These are phyloP conservation scores for Tuber umbilicatum DNA, from an alignment of 495 filamentous ascomycete species.

Conservation along the genomic window DNA sequence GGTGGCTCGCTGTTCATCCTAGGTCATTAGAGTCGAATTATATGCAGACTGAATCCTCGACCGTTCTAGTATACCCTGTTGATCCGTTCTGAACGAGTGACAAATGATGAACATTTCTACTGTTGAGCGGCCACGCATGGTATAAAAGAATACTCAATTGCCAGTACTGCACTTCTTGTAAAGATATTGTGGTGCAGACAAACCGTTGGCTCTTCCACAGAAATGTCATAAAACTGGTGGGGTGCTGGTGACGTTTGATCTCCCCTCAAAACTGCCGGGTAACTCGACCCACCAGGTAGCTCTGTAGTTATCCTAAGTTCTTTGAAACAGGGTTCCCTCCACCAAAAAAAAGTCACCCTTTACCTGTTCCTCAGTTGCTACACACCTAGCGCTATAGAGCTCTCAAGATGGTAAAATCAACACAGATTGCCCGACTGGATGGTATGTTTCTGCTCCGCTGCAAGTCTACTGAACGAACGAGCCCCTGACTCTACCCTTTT, in stretches of 20 bases:
- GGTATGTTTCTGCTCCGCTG: slow-evolving; percentile 50
- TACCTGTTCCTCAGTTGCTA: neutral
- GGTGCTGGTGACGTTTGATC: neutral
- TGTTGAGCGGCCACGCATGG: neutral
- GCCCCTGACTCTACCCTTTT: neutral
- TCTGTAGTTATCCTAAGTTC: neutral
- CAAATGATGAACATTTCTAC: neutral
- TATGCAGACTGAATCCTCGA: neutral
- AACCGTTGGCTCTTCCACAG: neutral
- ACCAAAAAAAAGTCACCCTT: neutral
- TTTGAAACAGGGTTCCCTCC: neutral
- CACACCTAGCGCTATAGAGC: slow-evolving; percentile 10
- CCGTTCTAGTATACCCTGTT: neutral
- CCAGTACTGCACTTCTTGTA: neutral
- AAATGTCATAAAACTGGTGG: neutral
- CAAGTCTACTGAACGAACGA: slow-evolving; percentile 26
- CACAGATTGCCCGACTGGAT: slow-evolving; percentile 87
- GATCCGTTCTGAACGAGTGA: neutral
- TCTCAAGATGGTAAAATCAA: slow-evolving; percentile 80
- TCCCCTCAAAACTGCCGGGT: neutral
- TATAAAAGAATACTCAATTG: neutral
- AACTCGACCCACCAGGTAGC: neutral
- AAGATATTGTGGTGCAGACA: neutral
- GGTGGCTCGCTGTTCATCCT: no score
- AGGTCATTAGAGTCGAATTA: neutral